A percentile compares a stretch with the other conserved stretches of the same genome.
These are phyloP conservation scores for Chlorella sorokiniana DNA, from an alignment of 139 green algal species.

Conservation along the genomic window DNA sequence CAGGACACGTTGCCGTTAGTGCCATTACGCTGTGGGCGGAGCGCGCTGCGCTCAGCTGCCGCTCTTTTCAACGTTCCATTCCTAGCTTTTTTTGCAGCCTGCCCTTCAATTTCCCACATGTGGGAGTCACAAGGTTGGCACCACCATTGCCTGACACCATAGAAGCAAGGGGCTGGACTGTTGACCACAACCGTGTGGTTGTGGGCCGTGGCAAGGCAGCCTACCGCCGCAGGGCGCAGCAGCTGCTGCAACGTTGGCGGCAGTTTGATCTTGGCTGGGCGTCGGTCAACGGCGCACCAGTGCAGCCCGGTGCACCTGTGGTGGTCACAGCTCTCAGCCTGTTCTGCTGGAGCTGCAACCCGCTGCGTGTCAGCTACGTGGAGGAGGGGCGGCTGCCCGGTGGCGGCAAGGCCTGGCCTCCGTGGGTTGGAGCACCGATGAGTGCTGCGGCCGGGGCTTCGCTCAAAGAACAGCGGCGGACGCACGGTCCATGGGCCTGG, in stretches of 20 bases:
- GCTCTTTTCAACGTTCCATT: not conserved
- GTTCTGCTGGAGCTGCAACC: slow-evolving; percentile 41
- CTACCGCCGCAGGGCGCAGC: slow-evolving; percentile 14
- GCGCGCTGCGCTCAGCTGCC: not conserved
- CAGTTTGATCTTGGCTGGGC: slow-evolving; percentile 47
- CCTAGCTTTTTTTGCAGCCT: slow-evolving; percentile 8
- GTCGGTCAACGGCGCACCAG: slow-evolving; percentile 21
- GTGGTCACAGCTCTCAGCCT: slow-evolving; percentile 41
- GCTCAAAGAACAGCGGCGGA: not conserved
- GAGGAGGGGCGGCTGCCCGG: slow-evolving; percentile 13
- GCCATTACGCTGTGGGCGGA: not conserved
- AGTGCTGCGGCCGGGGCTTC: not conserved
- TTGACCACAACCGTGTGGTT: slow-evolving; percentile 29
- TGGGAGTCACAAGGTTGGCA: not conserved
- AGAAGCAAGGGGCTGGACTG: slow-evolving; percentile 8
- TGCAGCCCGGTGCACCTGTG: slow-evolving; percentile 16
- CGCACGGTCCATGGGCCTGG: not conserved
- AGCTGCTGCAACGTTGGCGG: slow-evolving; percentile 28
- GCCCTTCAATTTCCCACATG: slow-evolving; percentile 31
- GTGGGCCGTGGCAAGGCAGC: slow-evolving; percentile 9
- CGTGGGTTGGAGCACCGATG: not conserved
- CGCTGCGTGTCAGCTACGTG: slow-evolving; percentile 39
- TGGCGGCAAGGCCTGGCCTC: not conserved
- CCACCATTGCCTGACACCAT: not conserved
- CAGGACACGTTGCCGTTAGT: not conserved